These are phyloP conservation scores for Botrytis byssoidea DNA, from an alignment of 2,329 filamentous ascomycete species.

Conservation along the genomic window DNA sequence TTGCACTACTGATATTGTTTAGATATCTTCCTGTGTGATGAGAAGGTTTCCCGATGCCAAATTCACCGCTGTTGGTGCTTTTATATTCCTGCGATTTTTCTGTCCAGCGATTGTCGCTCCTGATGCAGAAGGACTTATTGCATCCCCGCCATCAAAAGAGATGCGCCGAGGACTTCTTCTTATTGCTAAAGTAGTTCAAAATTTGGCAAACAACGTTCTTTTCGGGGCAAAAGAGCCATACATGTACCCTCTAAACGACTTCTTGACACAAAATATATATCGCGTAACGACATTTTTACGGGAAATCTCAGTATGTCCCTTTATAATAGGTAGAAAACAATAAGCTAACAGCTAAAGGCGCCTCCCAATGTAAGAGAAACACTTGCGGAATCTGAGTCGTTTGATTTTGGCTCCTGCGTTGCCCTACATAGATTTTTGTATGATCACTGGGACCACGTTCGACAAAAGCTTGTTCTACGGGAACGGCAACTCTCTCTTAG, in stretches of 20 bases:
- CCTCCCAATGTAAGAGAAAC: constrained; percentile 49
- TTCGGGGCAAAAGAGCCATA: constrained; percentile 72
- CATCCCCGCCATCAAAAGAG: constrained; percentile 61
- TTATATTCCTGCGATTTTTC: constrained; percentile 70
- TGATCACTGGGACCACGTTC: constrained; percentile 69
- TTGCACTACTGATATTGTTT: neutral
- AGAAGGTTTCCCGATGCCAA: constrained; percentile 66
- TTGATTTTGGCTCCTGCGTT: constrained; percentile 70
- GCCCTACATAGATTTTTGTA: constrained; percentile 67
- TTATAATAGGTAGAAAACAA: neutral
- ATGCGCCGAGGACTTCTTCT: constrained; percentile 66
- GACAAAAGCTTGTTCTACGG: constrained; percentile 60
- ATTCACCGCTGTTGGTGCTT: constrained; percentile 69
- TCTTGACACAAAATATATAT: constrained; percentile 67
- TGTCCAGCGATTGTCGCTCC: constrained; percentile 71
- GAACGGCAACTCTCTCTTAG: constrained; percentile 58
- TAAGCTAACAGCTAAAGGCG: constrained; percentile 40
- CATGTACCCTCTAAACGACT: constrained; percentile 70
- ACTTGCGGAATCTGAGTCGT: constrained; percentile 49
- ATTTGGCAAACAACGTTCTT: constrained; percentile 68
- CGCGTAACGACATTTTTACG: constrained; percentile 64
- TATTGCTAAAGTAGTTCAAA: constrained; percentile 70
- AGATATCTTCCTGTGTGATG: constrained; percentile 64
- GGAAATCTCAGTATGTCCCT: constrained; percentile 60
- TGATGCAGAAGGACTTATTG: constrained; percentile 64